Conservation (phyloP, 176 grass and related monocot species). For the Raddia distichophylla region DNA sequence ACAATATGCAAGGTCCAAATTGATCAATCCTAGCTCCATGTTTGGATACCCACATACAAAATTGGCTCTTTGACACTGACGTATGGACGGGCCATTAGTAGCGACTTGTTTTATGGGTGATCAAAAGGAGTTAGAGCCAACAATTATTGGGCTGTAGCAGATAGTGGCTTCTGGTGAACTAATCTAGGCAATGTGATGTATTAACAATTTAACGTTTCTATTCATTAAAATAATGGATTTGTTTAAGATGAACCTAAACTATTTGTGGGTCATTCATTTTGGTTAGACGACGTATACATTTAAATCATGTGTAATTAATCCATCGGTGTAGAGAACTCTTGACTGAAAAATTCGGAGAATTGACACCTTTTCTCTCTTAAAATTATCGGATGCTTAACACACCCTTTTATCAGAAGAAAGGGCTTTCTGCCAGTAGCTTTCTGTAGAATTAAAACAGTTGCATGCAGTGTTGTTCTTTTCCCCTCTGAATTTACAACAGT, state of each 20-base stretch:
- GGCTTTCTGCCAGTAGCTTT: not conserved
- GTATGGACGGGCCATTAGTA: not conserved
- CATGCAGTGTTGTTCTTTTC: not conserved
- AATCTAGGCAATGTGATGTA: not conserved
- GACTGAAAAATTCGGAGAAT: too few relatives aligned
- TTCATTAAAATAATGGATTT: not conserved
- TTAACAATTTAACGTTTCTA: not conserved
- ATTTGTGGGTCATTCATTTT: too few relatives aligned
- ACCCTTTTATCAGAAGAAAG: too few relatives aligned
- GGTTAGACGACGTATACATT: too few relatives aligned
- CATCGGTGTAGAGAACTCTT: too few relatives aligned
- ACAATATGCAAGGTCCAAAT: not conserved
- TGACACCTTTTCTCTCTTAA: too few relatives aligned
- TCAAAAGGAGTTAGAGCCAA: not conserved
- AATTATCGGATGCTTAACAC: too few relatives aligned
- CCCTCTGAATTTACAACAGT: not conserved
- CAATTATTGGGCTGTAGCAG: slow-evolving; percentile 13
- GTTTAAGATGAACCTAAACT: too few relatives aligned
- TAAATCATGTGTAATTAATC: too few relatives aligned
- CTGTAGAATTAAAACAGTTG: not conserved
- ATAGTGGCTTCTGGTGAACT: not conserved
- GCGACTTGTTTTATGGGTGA: not conserved
- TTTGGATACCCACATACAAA: too few relatives aligned
- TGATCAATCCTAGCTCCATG: too few relatives aligned
- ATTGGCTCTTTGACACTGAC: slow-evolving; percentile 21